Base-by-base conservation (phyloP, 768 basidiomycete species). In the Termitomyces sp. region DNA sequence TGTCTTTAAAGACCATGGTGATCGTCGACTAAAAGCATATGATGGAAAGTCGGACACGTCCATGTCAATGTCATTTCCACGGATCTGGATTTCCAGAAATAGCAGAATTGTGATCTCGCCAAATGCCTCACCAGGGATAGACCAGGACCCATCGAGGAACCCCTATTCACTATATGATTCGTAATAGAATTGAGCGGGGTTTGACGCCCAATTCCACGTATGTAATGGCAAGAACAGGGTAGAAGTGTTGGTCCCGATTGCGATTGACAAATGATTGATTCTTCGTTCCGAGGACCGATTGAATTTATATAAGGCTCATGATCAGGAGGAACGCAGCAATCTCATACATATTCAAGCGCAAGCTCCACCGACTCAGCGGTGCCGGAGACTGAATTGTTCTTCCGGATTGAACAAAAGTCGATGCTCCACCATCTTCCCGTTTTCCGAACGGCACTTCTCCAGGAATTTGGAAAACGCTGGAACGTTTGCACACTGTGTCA, bases 21-120 rank as follows among this genome's bases (percentile, higher is more conserved):
- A 44, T 10, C 17, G 21, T 49, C 45, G 52, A 56, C 48, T 44
- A 48, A 56, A 52, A 55, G 48, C 27, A 37, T 48, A 47, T 47
- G 40, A 43, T 46, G 11, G 28, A 52, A 39, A 44, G 32, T 48
- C 41, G 49, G 27, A 25, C 45, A 53, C 30, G 2, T 17, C 32
- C 51, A 47, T 57, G 56, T 44, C 41, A 44, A 10, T 43, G 11
- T 35, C 16, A 25, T 25, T 27, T 41, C 40, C 27, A 44, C n/a
- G 46, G 40, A 44, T 50, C 56, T 28, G 51, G n/a, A 8, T 28
- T 41, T 57, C 56, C 56, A 14, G 10, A 44, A 37, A 48, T 50
- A 17, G 42, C 16, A 37, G 34, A 57, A 19, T 42, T 37, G 23
- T 47, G 43, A 46, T 46, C 34, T 17, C 16, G 14, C 32, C 43